Base-by-base conservation (phyloP, 2,329 filamentous ascomycete genomes). In the Paraphaeosphaeria minitans region DNA sequence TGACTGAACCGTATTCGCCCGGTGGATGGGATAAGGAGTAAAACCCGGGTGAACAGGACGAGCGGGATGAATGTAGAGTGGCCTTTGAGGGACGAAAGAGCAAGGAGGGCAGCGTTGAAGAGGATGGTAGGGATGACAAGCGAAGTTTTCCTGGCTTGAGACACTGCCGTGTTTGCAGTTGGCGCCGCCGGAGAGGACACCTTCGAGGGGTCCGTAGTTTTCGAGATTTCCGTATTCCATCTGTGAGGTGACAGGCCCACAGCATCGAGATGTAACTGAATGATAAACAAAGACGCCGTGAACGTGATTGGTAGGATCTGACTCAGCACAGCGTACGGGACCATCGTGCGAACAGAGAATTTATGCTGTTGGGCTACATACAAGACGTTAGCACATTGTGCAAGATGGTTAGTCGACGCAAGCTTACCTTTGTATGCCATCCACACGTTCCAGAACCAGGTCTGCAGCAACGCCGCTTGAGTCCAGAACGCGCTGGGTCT, bases 361-460 rank as follows among this genome's bases (percentile, higher is more conserved):
- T 29, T 33, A 21, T 57, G 59, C 45, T 64, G 41, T 24, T 63
- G 61, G 10, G 62, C 70, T 72, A 22, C n/a, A 8, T 72, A 22
- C n/a, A 8, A 2, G 21, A 2, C 5, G 27, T 67, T 41, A 64
- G 58, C 8, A 6, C 22, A 4, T 8, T 1, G n/a, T 19, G 8
- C 7, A 24, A 3, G 0, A 22, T 37, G 16, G 12, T 16, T 41
- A 27, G 2, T 19, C 16, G 9, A 7, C 7, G 9, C 4, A 1
- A 27, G 16, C 56, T 42, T 56, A 72, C 71, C 68, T 66, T 72
- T 72, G 4, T 53, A 49, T 1, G 56, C 66, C 37, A 74, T 66
- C 64, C 68, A 73, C 1, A 75, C 55, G 13, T 66, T 67, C 73
- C 73, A 75, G 10, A 65, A 67, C 68, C 70, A 74, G 0, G 66